Conservation (phyloP, 768 basidiomycete genomes). For the Tylopilus rubrobrunneus region DNA sequence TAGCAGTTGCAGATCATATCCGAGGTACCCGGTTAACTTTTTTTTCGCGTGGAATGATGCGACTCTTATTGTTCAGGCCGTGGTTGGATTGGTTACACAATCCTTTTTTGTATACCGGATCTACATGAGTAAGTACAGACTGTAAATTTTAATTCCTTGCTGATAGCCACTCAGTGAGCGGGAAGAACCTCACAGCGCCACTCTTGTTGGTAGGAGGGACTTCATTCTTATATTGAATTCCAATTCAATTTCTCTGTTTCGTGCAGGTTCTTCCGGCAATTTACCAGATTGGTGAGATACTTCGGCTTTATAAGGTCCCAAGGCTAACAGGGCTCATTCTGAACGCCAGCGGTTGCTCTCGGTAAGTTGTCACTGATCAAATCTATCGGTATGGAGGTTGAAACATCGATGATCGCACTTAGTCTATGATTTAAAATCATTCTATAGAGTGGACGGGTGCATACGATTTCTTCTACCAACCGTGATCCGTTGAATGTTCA, state of each 20-base stretch:
- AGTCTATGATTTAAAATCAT: neutral
- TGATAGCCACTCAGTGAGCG: slow-evolving; percentile 1
- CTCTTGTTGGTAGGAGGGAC: slow-evolving; percentile 7
- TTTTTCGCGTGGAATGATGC: neutral
- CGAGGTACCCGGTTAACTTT: neutral
- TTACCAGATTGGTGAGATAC: slow-evolving; percentile 5
- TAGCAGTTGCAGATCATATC: slow-evolving; percentile 4
- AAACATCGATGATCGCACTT: too few relatives aligned
- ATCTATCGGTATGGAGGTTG: too few relatives aligned
- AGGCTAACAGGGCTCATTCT: neutral
- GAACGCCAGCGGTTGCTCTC: neutral
- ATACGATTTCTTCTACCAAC: too few relatives aligned
- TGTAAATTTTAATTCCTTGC: neutral
- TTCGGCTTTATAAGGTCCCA: too few relatives aligned
- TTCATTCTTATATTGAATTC: neutral
- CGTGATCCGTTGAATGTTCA: too few relatives aligned
- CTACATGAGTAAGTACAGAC: neutral
- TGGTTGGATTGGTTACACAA: slow-evolving; percentile 2
- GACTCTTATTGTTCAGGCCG: neutral
- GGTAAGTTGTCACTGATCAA: neutral
- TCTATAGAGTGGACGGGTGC: neutral
- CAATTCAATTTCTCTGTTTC: neutral
- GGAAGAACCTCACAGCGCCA: neutral
- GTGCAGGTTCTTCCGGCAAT: neutral
- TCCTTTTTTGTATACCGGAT: slow-evolving; percentile 12